These are phyloP conservation scores for Aspergillus ibericus DNA, from an alignment of 2,329 filamentous ascomycete genomes.

Conservation along the genomic window DNA sequence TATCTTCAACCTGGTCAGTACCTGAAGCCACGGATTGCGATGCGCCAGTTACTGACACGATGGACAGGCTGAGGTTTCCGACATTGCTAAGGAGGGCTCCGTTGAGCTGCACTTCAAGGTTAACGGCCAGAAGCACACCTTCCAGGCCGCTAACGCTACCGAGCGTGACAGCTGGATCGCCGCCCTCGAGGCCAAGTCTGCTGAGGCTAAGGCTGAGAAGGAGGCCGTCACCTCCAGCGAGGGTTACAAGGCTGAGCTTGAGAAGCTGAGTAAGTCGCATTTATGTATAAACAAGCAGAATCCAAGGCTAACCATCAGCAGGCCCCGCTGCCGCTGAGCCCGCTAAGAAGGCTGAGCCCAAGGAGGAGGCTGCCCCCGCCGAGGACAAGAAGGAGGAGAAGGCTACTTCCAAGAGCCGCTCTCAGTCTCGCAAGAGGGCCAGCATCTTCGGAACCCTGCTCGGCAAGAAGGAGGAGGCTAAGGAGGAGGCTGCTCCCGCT, in stretches of 20 bases:
- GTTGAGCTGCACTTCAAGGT: slow-evolving; percentile 84
- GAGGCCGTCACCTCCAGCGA: slow-evolving; percentile 73
- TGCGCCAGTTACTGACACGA: slow-evolving; percentile 3
- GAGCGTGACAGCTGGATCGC: slow-evolving; percentile 93
- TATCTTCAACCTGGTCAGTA: slow-evolving; percentile 79
- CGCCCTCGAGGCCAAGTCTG: slow-evolving; percentile 77
- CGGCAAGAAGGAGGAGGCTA: slow-evolving; percentile 60
- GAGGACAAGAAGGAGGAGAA: slow-evolving; percentile 52
- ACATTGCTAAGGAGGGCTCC: slow-evolving; percentile 72
- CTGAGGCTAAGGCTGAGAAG: slow-evolving; percentile 80
- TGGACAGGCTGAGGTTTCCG: slow-evolving; percentile 62
- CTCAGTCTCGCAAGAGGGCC: slow-evolving; percentile 58
- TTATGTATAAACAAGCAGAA: not conserved
- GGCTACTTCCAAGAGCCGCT: slow-evolving; percentile 60
- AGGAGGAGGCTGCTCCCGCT: slow-evolving; percentile 39
- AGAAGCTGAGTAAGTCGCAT: slow-evolving; percentile 62
- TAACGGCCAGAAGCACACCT: slow-evolving; percentile 86
- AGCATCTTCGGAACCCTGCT: slow-evolving; percentile 49
- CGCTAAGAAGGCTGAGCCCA: slow-evolving; percentile 26
- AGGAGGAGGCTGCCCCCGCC: slow-evolving; percentile 40
- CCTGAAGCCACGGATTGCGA: too few species aligned
- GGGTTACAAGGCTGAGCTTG: slow-evolving; percentile 82
- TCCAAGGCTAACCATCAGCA: slow-evolving; percentile 27
- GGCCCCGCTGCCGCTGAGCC: slow-evolving; percentile 32
- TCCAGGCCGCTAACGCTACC: slow-evolving; percentile 72